A percentile compares a stretch with the other conserved stretches of the same genome.
phyloP scores from a whole-genome alignment of 176 grass and related monocot genomes.

The Pharus latifolius region DNA sequence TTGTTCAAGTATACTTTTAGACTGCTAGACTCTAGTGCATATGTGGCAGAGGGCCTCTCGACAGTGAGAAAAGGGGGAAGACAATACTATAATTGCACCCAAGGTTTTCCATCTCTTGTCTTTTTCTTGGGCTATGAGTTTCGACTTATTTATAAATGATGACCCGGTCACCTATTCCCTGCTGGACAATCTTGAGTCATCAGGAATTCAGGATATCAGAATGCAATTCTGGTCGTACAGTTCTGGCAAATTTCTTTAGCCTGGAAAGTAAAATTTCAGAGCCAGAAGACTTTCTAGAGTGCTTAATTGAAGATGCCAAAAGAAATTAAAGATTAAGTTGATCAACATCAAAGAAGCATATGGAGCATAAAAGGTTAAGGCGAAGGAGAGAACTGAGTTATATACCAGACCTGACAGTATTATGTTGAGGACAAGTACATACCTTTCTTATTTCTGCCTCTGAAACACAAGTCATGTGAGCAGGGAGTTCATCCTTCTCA shows the following conservation, averaged over 20 bases:
- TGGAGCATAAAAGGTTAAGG: neutral
- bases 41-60: neutral
- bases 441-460: slow-evolving; percentile 92
- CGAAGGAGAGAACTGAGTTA: neutral
- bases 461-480: slow-evolving; percentile 77
- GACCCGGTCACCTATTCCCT: too few species aligned
- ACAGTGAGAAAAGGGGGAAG: neutral
- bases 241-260: too few species aligned
- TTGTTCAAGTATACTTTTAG: neutral
- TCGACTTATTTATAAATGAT: too few species aligned
- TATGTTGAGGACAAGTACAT: neutral
- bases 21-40: neutral
- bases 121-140: neutral
- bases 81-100: neutral
- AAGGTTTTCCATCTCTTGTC: neutral
- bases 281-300: too few species aligned
- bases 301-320: too few species aligned
- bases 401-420: neutral
- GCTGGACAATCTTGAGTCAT: too few species aligned
- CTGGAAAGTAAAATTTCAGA: too few species aligned
- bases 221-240: too few species aligned
- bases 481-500: slow-evolving; percentile 88
- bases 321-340: too few species aligned
- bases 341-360: too few species aligned
- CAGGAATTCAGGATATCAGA: too few species aligned